These are phyloP conservation scores for Boehmeria nivea DNA, from an alignment of 306 rosid genomes.

Conservation along the genomic window DNA sequence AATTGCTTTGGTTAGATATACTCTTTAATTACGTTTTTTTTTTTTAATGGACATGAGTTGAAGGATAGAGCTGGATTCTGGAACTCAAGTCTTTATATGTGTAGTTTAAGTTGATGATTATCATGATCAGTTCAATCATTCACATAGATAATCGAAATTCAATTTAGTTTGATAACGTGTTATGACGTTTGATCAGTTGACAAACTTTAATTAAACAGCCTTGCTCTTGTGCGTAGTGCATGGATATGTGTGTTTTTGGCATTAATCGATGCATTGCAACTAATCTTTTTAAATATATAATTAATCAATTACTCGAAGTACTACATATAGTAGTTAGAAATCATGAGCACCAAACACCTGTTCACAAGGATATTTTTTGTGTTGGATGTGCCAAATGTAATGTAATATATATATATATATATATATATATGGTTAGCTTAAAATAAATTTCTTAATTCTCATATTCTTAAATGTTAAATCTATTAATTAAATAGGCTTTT, in stretches of 20 bases:
- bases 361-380: background rate
- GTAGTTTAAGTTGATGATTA: background rate
- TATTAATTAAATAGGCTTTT: too few relatives aligned
- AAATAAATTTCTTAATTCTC: background rate
- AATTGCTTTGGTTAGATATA: constrained; percentile 15
- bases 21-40: constrained; percentile 6
- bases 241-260: background rate
- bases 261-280: background rate
- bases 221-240: background rate
- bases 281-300: background rate
- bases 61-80: constrained; percentile 28
- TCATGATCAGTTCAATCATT: constrained; percentile 31
- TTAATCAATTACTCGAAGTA: background rate
- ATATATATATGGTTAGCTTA: background rate
- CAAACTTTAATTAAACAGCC: constrained; percentile 15
- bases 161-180: constrained; percentile 3
- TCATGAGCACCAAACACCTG: constrained; percentile 1
- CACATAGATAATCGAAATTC: background rate
- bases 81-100: constrained; percentile 24
- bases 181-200: constrained; percentile 4
- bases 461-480: too few relatives aligned
- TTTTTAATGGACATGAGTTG: constrained; percentile 20
- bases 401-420: background rate
- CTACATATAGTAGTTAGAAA: background rate
- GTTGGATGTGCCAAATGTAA: too few relatives aligned